Evolutionary conservation across 495 filamentous ascomycete genomes (phyloP), one percentile per base, ranked within the genome.

Genomic region (Penicillium ucsense): DNA sequence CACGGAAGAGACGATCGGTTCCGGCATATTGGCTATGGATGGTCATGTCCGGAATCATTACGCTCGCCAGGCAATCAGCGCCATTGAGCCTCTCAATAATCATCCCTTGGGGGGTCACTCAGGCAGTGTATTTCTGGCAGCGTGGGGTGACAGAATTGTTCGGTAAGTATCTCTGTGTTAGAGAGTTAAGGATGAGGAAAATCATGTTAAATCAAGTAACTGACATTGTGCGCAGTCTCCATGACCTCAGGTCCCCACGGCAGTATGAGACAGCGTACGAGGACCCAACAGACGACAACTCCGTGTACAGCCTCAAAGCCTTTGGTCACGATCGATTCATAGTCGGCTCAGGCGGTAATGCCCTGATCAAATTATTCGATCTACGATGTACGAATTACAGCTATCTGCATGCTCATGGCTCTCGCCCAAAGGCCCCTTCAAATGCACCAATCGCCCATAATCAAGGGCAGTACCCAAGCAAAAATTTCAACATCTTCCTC

Each of bases 321-420:
- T 67, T 83, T 50, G 74, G 73, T 8, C 67, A 72, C 20, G 71
- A 83, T 50, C 66, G 72, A 5, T 75, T 86, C 50, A 49, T 84
- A 9, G 76, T 74, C 11, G 83, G 82, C 11, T 71, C 71, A 1
- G 71, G 72, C 7, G 70, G 70, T 7, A 73, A 83, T 53, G 74
- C 72, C 38, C 54, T 82, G 10, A 58, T 86, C 6, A 85, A 85
- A 52, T 56, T 84, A 2, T 86, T 84, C 49, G 81, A 86, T 54
- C 59, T 86, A 33, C 78, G 83, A 35, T 70, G 62, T 7, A 76
- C 71, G 6, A 65, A 61, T 4, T 77, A 75, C 59, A 63, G 49
- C 46, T 66, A 70, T 43, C 65, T 62, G 32, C 55, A 70, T 12
- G 52, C 67, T 29, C 52, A 56, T 28, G 9, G 32, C 3, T 39